These are phyloP conservation scores for Mortierella polycephala DNA, from an alignment of 371 early-diverging fungal species.

Conservation along the genomic window DNA sequence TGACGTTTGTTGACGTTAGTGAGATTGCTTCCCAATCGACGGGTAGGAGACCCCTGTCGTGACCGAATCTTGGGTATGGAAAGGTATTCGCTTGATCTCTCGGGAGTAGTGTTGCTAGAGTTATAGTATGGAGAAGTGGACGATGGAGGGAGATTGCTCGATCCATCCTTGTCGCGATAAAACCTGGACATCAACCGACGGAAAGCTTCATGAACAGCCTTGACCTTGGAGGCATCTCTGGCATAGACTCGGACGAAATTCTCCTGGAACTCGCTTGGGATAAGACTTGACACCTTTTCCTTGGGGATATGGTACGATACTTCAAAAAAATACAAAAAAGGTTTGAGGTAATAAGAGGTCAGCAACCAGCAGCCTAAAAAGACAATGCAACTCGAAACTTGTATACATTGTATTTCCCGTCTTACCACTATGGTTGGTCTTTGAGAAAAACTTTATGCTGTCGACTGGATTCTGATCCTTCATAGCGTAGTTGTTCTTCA, in stretches of 20 bases:
- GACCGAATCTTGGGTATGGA: constrained; percentile 19
- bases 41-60: constrained; percentile 25
- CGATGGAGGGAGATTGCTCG: constrained; percentile 41
- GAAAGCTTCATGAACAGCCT: constrained; percentile 49
- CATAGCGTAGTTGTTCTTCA: constrained; percentile 85
- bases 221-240: constrained; percentile 67
- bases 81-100: constrained; percentile 4
- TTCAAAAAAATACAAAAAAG: neutral
- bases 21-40: constrained; percentile 1
- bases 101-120: constrained; percentile 43
- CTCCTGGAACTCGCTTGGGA: constrained; percentile 80
- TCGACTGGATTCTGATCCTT: constrained; percentile 89
- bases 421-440: constrained; percentile 66
- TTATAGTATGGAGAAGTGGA: constrained; percentile 50
- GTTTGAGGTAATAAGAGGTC: neutral
- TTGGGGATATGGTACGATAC: constrained; percentile 72
- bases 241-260: constrained; percentile 75
- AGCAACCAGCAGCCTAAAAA: neutral
- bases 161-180: constrained; percentile 38
- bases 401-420: too few species aligned
- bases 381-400: neutral
- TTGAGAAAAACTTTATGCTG: constrained; percentile 81
- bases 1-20: constrained; percentile 13
- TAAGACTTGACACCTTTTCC: constrained; percentile 77
- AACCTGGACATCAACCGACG: constrained; percentile 52